These are phyloP conservation scores for Nakazawaea laoshanensis DNA, from an alignment of 805 yeast genomes.

Conservation along the genomic window DNA sequence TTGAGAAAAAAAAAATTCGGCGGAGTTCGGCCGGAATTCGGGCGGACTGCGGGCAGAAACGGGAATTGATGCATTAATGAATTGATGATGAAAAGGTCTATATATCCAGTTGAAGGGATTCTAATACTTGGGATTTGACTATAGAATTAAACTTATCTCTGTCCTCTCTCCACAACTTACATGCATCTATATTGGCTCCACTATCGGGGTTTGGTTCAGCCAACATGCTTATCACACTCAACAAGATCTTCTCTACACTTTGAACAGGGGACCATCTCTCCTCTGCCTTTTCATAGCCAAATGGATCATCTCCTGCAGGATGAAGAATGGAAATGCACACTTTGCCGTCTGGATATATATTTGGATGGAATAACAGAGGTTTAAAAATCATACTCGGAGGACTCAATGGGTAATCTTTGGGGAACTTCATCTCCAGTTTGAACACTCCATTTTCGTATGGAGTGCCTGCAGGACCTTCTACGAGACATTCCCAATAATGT, in stretches of 20 bases:
- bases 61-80: too few species aligned
- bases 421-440: constrained; percentile 89
- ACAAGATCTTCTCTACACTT: constrained; percentile 89
- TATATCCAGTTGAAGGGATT: constrained; percentile 71
- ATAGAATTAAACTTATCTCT: constrained; percentile 55
- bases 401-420: constrained; percentile 80
- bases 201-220: constrained; percentile 96
- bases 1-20: too few species aligned
- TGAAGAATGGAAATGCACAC: constrained; percentile 95
- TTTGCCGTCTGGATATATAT: constrained; percentile 87
- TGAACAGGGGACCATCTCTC: constrained; percentile 99
- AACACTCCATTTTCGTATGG: constrained; percentile 47
- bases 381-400: constrained; percentile 87
- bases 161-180: constrained; percentile 87
- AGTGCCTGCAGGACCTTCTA: constrained; percentile 44
- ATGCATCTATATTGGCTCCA: constrained; percentile 80
- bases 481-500: constrained; percentile 40
- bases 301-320: constrained; percentile 96
- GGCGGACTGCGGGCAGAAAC: too few species aligned
- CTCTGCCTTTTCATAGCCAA: constrained; percentile 89
- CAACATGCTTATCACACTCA: constrained; percentile 91
- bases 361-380: constrained; percentile 87
- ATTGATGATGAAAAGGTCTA: too few species aligned
- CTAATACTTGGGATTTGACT: constrained; percentile 61
- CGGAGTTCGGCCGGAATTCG: too few species aligned